Evolutionary conservation across 441 rosid genomes (phyloP).

Genomic region (Raphanus hybrid): DNA sequence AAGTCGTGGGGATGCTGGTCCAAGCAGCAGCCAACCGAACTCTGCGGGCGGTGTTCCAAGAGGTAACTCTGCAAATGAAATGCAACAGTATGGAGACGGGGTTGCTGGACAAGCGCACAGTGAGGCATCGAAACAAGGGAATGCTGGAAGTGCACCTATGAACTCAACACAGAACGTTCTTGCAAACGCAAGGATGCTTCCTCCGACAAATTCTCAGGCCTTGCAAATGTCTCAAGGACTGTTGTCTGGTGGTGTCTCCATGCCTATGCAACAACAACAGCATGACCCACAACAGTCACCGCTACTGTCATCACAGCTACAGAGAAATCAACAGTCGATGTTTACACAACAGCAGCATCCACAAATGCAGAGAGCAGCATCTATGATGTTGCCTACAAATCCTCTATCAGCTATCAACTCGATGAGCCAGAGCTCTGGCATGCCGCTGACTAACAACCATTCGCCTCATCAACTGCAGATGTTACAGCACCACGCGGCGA

Average conservation of each 20-base stretch:
- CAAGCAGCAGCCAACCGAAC: conserved; percentile 59
- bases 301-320: conserved; percentile 57
- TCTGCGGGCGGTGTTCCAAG: conserved; percentile 54
- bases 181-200: conserved; percentile 70
- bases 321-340: conserved; percentile 65
- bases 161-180: conserved; percentile 58
- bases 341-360: conserved; percentile 74
- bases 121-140: conserved; percentile 65
- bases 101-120: conserved; percentile 57
- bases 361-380: conserved; percentile 78
- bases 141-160: conserved; percentile 54
- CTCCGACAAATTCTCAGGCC: conserved; percentile 77
- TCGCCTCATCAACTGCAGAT: conserved; percentile 74
- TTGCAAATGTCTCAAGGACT: conserved; percentile 82
- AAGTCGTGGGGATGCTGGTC: conserved; percentile 49
- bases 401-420: conserved; percentile 67
- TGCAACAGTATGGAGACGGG: conserved; percentile 67
- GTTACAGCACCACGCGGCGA: conserved; percentile 63
- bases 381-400: conserved; percentile 70
- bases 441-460: conserved; percentile 76
- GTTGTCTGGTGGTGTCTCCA: conserved; percentile 63
- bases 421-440: conserved; percentile 68
- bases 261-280: conserved; percentile 72
- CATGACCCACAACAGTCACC: conserved; percentile 59
- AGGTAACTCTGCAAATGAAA: conserved; percentile 62